Percentiles rank a stretch among this genome's conserved stretches.
Conservation (phyloP, 768 basidiomycete species). For the Albatrellus ellisii region DNA sequence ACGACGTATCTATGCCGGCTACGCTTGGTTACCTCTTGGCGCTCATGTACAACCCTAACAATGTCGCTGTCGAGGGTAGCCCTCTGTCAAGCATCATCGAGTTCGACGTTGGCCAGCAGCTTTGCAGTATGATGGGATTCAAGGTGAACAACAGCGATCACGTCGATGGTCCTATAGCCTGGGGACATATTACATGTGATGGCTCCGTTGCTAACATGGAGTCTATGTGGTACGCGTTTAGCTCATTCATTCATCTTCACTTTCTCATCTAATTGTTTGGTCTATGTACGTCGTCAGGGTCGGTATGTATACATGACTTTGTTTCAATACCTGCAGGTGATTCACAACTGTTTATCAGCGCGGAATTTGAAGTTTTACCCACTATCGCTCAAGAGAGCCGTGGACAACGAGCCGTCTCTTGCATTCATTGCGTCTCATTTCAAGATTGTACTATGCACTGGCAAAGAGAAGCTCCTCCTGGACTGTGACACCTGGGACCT, state of each 20-base stretch:
- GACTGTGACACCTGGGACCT: slow-evolving; percentile 26
- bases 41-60: slow-evolving; percentile 29
- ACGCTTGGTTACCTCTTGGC: slow-evolving; percentile 16
- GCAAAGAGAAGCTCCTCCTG: slow-evolving; percentile 17
- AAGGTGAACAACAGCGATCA: slow-evolving; percentile 8
- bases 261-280: not conserved
- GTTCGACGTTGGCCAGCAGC: slow-evolving; percentile 24
- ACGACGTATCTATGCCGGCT: slow-evolving; percentile 21
- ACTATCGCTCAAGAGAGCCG: slow-evolving; percentile 21
- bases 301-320: slow-evolving; percentile 3
- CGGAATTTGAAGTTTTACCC: slow-evolving; percentile 36
- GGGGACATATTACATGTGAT: slow-evolving; percentile 32
- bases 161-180: slow-evolving; percentile 11
- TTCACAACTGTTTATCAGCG: slow-evolving; percentile 17
- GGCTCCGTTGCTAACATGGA: slow-evolving; percentile 35
- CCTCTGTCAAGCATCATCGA: slow-evolving; percentile 29
- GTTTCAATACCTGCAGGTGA: not conserved
- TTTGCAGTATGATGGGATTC: slow-evolving; percentile 30
- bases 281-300: slow-evolving; percentile 3
- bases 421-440: slow-evolving; percentile 22
- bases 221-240: slow-evolving; percentile 26
- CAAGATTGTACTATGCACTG: slow-evolving; percentile 18
- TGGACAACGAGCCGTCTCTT: slow-evolving; percentile 17
- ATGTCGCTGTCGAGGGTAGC: slow-evolving; percentile 27
- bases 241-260: not conserved